Evolutionary conservation across 306 rosid species (phyloP), one percentile per base, ranked within the genome.

Genomic region (Senna siamea): DNA sequence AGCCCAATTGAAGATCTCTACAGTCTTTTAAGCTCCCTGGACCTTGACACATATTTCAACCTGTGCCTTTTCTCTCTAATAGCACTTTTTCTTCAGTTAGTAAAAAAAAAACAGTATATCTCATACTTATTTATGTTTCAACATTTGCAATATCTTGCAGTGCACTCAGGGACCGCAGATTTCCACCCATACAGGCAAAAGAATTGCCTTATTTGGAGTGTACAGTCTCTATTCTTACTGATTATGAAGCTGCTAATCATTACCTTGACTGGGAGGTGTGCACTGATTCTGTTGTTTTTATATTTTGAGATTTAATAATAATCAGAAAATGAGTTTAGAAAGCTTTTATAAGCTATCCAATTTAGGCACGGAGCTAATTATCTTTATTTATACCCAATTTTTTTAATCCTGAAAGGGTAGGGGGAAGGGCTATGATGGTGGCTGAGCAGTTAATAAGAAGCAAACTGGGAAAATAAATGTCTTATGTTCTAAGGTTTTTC

Each of bases 191-290:
- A 76, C 91, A 88, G 71, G 75, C 90, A 6, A 94, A 87, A 58
- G 97, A 94, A 74, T 77, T 94, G 73, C 92, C 97, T 46, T 51
- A 20, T 30, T 79, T 94, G 88, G 95, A 92, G 86, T 94, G 99
- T 82, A 94, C 99, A 69, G 97, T 93, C 73, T 91, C 97, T 81
- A 80, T 93, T 83, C 88, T 91, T 83, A 86, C 90, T 64, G 82
- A 89, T 76, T 93, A 93, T 64, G 98, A 93, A 82, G 84, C 85
- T 68, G 97, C 92, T 83, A 76, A 79, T 50, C 43, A 86, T 72
- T 86, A 86, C 83, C 97, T 93, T 75, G 97, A 93, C 68, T 93
- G 98, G 98, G 98, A 93, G 97, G 98, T 93, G 80, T 30, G 74
- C 70, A 32, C 54, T 77, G 30, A 40, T 60, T 82, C 26, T 40